Conservation (phyloP, 2,329 filamentous ascomycete species). For the Diaporthe sp. region DNA sequence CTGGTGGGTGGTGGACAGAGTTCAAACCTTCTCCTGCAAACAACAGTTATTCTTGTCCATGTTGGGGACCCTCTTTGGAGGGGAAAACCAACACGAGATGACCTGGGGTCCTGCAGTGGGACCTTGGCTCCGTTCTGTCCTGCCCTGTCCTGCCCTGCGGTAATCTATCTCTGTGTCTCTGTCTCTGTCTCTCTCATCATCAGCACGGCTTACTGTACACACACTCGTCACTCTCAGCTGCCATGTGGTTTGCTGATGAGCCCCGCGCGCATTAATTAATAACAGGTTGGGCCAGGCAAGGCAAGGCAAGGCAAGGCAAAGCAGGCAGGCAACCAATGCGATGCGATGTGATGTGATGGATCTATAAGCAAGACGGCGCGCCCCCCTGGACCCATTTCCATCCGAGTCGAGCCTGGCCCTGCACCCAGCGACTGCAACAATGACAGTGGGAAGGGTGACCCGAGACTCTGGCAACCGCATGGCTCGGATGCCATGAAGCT, state of each 20-base stretch:
- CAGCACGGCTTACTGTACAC: constrained; percentile 12
- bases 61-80: background rate
- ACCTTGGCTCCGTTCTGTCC: background rate
- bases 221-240: background rate
- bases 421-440: background rate
- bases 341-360: constrained; percentile 6
- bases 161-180: background rate
- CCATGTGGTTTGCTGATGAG: background rate
- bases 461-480: constrained; percentile 31
- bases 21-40: constrained; percentile 20
- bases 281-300: background rate
- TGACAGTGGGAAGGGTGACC: constrained; percentile 2
- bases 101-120: constrained; percentile 5
- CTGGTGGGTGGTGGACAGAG: constrained; percentile 17
- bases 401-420: background rate
- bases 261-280: background rate
- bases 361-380: constrained; percentile 20
- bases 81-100: constrained; percentile 15
- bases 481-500: constrained; percentile 22
- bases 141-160: background rate
- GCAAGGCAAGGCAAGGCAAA: no score
- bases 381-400: background rate
- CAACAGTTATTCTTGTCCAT: background rate
- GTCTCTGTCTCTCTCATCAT: background rate
- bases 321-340: background rate